Evolutionary conservation across 768 basidiomycete genomes (phyloP).

Genomic region (Fibroporia radiculosa): DNA sequence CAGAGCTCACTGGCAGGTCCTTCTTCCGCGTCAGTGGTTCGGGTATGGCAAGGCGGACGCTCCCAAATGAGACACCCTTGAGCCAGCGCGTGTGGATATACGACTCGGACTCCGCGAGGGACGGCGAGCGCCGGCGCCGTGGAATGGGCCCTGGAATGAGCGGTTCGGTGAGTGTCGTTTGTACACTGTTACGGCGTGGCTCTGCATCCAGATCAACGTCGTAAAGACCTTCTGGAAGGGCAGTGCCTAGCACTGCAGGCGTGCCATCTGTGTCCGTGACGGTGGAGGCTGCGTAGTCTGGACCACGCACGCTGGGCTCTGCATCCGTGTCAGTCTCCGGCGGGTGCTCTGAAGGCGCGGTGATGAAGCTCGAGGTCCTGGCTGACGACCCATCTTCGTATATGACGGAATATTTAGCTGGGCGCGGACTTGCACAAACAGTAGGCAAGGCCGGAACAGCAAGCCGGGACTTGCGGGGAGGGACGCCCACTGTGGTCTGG

Average conservation of each 20-base stretch:
- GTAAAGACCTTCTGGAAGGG: constrained; percentile 11
- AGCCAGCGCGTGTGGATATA: constrained; percentile 25
- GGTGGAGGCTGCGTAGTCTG: constrained; percentile 9
- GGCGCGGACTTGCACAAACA: constrained; percentile 14
- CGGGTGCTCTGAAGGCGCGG: constrained; percentile 21
- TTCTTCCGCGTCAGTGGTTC: not conserved
- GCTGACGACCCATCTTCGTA: constrained; percentile 23
- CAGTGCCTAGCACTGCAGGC: not conserved
- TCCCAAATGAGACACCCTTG: constrained; percentile 18
- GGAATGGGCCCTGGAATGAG: constrained; percentile 6
- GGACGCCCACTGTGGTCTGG: constrained; percentile 17
- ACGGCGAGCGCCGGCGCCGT: constrained; percentile 13
- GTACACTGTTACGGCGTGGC: constrained; percentile 5
- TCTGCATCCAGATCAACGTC: constrained; percentile 6
- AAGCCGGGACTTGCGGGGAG: constrained; percentile 18
- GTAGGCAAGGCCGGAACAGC: constrained; percentile 16
- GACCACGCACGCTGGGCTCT: constrained; percentile 5
- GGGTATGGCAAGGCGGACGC: constrained; percentile 9
- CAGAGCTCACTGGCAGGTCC: constrained; percentile 6
- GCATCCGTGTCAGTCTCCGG: constrained; percentile 8
- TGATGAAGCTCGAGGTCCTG: constrained; percentile 27
- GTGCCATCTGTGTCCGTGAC: not conserved
- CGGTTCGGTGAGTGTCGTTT: constrained; percentile 4
- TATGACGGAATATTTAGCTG: constrained; percentile 23
- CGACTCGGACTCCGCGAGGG: constrained; percentile 11